Evolutionary conservation across 129 eudicot genomes (phyloP).

Genomic region (Helianthus annuus): HanXRQr2.0-SUNRISE NC_035433.2:71787037-71787536

Average conservation of each 20-base stretch:
- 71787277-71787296: constrained; percentile 85
- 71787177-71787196: constrained; percentile 89
- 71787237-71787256: constrained; percentile 70
- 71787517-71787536: constrained; percentile 72
- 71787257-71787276: constrained; percentile 75
- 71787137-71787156: constrained; percentile 88
- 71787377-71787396: constrained; percentile 85
- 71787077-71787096: constrained; percentile 70
- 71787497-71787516: constrained; percentile 95
- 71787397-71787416: constrained; percentile 84
- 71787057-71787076: constrained; percentile 82
- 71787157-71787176: constrained; percentile 62
- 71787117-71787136: constrained; percentile 81
- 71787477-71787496: constrained; percentile 95
- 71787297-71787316: constrained; percentile 89
- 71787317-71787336: constrained; percentile 92
- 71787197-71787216: constrained; percentile 70
- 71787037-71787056: constrained; percentile 91
- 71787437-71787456: constrained; percentile 96
- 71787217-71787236: constrained; percentile 77
- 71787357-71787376: constrained; percentile 90
- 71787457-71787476: constrained; percentile 79
- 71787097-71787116: constrained; percentile 61
- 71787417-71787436: constrained; percentile 98
- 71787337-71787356: constrained; percentile 91